These are phyloP conservation scores for Apiotrichum mycotoxinovorans DNA, from an alignment of 1,284 basidiomycete species.

Conservation along the genomic window DNA sequence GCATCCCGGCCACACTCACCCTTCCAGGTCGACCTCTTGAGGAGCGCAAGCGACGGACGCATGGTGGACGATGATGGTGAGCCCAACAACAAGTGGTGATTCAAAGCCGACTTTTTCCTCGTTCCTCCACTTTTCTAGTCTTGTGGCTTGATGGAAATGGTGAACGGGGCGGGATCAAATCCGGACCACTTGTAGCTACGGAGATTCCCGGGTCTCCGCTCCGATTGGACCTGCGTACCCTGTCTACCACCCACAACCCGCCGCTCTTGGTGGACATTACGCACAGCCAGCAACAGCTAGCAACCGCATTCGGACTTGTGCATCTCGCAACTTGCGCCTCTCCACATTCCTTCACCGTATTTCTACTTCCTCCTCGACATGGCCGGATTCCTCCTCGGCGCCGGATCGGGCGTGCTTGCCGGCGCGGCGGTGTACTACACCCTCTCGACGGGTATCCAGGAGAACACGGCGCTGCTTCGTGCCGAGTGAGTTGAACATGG, in stretches of 20 bases:
- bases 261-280: too few species aligned
- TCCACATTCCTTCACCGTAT: too few species aligned
- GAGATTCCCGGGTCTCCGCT: background rate
- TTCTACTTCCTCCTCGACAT: constrained; percentile 20
- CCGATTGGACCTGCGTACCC: background rate
- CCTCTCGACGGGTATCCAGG: constrained; percentile 31
- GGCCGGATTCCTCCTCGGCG: constrained; percentile 44
- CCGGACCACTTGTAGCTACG: background rate
- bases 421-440: constrained; percentile 48
- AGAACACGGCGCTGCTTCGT: constrained; percentile 26
- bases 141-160: background rate
- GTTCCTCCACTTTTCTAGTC: background rate
- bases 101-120: constrained; percentile 18
- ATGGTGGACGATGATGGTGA: constrained; percentile 9
- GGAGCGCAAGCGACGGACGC: constrained; percentile 19
- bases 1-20: constrained; percentile 39
- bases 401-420: constrained; percentile 40
- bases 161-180: constrained; percentile 13
- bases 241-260: too few species aligned
- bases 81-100: background rate
- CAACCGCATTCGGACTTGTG: background rate
- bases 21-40: constrained; percentile 52
- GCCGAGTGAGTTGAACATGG: constrained; percentile 30
- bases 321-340: too few species aligned
- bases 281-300: background rate